Evolutionary conservation across 169 alveolate genomes (phyloP).

Genomic region (Pseudocohnilembus persalinus): DNA sequence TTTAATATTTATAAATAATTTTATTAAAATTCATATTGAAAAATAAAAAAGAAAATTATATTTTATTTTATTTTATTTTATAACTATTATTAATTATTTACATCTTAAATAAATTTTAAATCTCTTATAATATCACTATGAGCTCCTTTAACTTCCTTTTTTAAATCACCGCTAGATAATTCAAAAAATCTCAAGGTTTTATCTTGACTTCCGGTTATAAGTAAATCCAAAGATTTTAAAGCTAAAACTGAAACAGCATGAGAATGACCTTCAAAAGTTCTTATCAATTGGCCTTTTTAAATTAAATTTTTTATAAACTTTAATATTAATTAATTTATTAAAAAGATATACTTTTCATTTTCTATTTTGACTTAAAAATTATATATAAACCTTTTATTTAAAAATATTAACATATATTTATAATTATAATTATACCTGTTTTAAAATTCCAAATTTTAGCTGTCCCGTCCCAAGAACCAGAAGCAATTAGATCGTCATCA

Average conservation of each 20-base stretch:
- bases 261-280: constrained; percentile 65
- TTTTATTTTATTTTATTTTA: too few species aligned
- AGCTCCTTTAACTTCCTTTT: constrained; percentile 61
- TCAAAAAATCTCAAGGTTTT: constrained; percentile 78
- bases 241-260: constrained; percentile 84
- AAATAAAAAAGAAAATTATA: too few species aligned
- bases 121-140: constrained; percentile 87
- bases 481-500: constrained; percentile 55
- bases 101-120: constrained; percentile 57
- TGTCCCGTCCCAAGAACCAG: constrained; percentile 89
- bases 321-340: constrained; percentile 56
- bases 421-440: constrained; percentile 45
- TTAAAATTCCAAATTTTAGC: constrained; percentile 83
- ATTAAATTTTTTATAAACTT: constrained; percentile 1
- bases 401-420: too few species aligned
- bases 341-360: too few species aligned
- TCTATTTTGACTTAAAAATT: constrained; percentile 4
- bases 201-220: constrained; percentile 81
- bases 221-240: constrained; percentile 41
- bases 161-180: constrained; percentile 48
- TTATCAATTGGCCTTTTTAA: constrained; percentile 20
- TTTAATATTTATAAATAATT: too few species aligned
- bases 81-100: too few species aligned
- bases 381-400: too few species aligned
- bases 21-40: too few species aligned